Conservation (phyloP, 768 basidiomycete species). For the Tulasnella sp. region DNA sequence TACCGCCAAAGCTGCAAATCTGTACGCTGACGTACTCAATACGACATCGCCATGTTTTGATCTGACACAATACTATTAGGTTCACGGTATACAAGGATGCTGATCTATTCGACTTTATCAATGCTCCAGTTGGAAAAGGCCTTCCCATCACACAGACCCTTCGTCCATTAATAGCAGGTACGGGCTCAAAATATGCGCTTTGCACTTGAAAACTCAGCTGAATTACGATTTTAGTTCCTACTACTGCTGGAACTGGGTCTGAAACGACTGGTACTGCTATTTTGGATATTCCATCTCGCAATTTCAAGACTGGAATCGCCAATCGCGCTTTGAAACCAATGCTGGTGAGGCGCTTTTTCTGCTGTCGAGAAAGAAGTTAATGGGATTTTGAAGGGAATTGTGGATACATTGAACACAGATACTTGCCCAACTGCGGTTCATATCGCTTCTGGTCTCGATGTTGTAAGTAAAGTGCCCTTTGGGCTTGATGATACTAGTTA, state of each 20-base stretch:
- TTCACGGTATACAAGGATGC: slow-evolving; percentile 86
- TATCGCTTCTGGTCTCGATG: slow-evolving; percentile 89
- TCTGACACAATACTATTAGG: slow-evolving; percentile 27
- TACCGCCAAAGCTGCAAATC: slow-evolving; percentile 88
- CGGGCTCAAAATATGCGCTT: slow-evolving; percentile 14
- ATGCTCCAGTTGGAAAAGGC: slow-evolving; percentile 90
- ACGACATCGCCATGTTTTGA: neutral
- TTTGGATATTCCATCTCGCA: slow-evolving; percentile 67
- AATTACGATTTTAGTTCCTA: slow-evolving; percentile 35
- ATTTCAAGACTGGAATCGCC: slow-evolving; percentile 95
- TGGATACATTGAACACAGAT: slow-evolving; percentile 82
- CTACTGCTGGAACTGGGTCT: slow-evolving; percentile 78
- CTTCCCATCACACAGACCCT: slow-evolving; percentile 62
- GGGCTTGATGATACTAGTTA: no score
- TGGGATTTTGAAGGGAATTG: slow-evolving; percentile 39
- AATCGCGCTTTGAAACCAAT: slow-evolving; percentile 82
- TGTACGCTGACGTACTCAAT: slow-evolving; percentile 34
- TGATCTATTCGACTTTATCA: slow-evolving; percentile 92
- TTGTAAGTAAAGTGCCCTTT: slow-evolving; percentile 26
- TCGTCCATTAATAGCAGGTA: slow-evolving; percentile 72
- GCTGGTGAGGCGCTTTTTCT: slow-evolving; percentile 26
- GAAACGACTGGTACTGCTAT: slow-evolving; percentile 95
- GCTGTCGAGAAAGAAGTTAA: neutral
- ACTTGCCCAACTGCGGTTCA: slow-evolving; percentile 85
- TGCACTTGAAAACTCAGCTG: neutral